A percentile compares a stretch with the other conserved stretches of the same genome.
These are phyloP conservation scores for Cyanidium caldarium DNA, from an alignment of 23 red algal genomes.

Conservation along the genomic window DNA sequence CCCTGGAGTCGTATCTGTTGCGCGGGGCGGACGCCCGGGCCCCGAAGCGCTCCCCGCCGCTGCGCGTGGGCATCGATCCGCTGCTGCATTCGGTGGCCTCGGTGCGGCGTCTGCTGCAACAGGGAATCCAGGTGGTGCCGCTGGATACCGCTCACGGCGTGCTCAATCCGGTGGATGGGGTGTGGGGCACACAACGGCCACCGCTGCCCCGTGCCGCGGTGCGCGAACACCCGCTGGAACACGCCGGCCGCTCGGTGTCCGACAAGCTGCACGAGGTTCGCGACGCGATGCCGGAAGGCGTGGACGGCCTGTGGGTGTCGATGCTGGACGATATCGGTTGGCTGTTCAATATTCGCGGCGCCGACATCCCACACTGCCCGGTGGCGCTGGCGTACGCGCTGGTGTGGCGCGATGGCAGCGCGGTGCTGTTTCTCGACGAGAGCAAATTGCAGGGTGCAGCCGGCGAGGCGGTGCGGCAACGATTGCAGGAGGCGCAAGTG, in stretches of 20 bases:
- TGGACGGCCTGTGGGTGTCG: slow-evolving; percentile 31
- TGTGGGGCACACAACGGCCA: slow-evolving; percentile 41
- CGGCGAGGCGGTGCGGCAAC: slow-evolving; percentile 1
- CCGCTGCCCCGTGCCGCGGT: slow-evolving; percentile 17
- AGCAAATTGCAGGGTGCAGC: slow-evolving; percentile 9
- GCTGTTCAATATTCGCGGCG: slow-evolving; percentile 79
- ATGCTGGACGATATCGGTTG: slow-evolving; percentile 86
- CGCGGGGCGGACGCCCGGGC: neutral
- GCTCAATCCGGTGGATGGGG: slow-evolving; percentile 49
- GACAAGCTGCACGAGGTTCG: slow-evolving; percentile 48
- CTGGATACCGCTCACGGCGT: neutral
- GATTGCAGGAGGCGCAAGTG: slow-evolving; percentile 16
- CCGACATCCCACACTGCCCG: slow-evolving; percentile 80
- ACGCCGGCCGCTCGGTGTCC: slow-evolving; percentile 25
- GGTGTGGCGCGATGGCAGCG: slow-evolving; percentile 13
- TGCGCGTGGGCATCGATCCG: slow-evolving; percentile 49
- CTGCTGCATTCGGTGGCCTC: slow-evolving; percentile 29
- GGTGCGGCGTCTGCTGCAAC: neutral
- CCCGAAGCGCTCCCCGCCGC: neutral
- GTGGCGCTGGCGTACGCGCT: slow-evolving; percentile 58
- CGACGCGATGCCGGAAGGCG: slow-evolving; percentile 24
- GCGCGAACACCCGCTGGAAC: slow-evolving; percentile 38
- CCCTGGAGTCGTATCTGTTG: slow-evolving; percentile 26
- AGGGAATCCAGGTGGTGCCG: neutral
- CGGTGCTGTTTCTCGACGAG: slow-evolving; percentile 26